phyloP scores from a whole-genome alignment of 2,329 filamentous ascomycete species.

The Metarhizium rileyi region DNA sequence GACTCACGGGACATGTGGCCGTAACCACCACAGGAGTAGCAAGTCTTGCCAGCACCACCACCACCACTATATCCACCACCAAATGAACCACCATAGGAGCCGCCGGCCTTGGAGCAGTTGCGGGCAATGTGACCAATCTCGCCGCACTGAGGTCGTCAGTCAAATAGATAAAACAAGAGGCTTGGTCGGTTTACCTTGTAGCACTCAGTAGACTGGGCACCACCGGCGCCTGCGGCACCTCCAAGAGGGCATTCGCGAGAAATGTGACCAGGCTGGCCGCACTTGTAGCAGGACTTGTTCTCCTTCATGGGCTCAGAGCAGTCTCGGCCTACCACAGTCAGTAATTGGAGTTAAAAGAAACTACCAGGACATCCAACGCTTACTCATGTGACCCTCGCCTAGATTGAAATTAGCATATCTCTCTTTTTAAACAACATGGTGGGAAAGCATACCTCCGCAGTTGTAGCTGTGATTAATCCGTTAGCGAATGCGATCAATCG shows the following conservation, averaged over 20 bases:
- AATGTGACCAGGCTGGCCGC: conserved; percentile 79
- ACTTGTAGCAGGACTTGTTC: conserved; percentile 68
- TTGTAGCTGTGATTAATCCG: conserved; percentile 56
- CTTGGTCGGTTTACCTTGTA: conserved; percentile 55
- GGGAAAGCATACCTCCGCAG: conserved; percentile 57
- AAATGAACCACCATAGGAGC: conserved; percentile 28
- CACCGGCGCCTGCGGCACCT: conserved; percentile 34
- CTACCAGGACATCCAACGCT: conserved; percentile 23
- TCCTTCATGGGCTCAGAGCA: conserved; percentile 86
- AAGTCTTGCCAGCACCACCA: conserved; percentile 63
- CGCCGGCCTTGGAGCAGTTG: conserved; percentile 64
- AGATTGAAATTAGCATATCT: conserved; percentile 16
- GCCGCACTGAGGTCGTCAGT: conserved; percentile 52
- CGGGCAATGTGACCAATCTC: conserved; percentile 94
- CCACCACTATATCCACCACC: conserved; percentile 34
- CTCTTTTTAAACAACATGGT: not conserved
- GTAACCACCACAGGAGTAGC: conserved; percentile 96
- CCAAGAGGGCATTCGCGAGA: conserved; percentile 71
- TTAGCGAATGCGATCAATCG: conserved; percentile 11
- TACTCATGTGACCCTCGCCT: conserved; percentile 69
- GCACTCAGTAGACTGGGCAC: conserved; percentile 58
- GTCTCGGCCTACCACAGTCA: conserved; percentile 59
- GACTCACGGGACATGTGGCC: conserved; percentile 84
- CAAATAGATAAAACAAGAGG: not conserved
- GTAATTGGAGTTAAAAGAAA: not conserved